These are phyloP conservation scores for Phoma herbarum DNA, from an alignment of 2,329 filamentous ascomycete species.

Conservation along the genomic window DNA sequence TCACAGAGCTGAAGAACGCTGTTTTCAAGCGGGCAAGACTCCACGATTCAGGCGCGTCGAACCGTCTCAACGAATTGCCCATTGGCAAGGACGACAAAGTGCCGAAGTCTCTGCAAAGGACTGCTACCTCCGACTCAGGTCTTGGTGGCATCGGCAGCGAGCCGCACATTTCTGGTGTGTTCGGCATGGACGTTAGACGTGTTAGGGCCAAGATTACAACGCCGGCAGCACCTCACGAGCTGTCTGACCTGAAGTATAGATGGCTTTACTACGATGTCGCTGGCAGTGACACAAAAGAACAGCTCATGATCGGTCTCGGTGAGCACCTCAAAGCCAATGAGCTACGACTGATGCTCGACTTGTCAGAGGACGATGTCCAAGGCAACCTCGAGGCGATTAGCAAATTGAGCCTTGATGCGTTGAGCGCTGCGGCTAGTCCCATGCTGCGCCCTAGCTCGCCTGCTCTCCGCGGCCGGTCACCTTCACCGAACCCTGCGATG, in stretches of 20 bases:
- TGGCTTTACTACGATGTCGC: conserved; percentile 50
- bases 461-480: conserved; percentile 45
- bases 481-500: conserved; percentile 44
- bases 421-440: conserved; percentile 48
- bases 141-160: conserved; percentile 44
- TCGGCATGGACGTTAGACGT: conserved; percentile 49
- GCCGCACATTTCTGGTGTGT: conserved; percentile 46
- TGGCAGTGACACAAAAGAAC: conserved; percentile 40
- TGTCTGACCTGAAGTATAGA: conserved; percentile 43
- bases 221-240: conserved; percentile 44
- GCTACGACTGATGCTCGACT: conserved; percentile 48
- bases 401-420: conserved; percentile 48
- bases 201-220: conserved; percentile 43
- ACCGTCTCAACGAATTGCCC: conserved; percentile 43
- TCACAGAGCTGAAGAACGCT: conserved; percentile 52
- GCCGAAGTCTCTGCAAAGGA: conserved; percentile 39
- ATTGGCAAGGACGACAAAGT: conserved; percentile 47
- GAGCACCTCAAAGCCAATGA: conserved; percentile 47
- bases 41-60: conserved; percentile 48
- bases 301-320: conserved; percentile 49
- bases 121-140: conserved; percentile 28
- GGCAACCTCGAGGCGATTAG: conserved; percentile 49
- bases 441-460: conserved; percentile 49
- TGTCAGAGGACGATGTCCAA: conserved; percentile 48
- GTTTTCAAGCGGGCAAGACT: conserved; percentile 49